Base-by-base conservation (phyloP, 257 asterid species). In the Gentiana macrophylla region DNA sequence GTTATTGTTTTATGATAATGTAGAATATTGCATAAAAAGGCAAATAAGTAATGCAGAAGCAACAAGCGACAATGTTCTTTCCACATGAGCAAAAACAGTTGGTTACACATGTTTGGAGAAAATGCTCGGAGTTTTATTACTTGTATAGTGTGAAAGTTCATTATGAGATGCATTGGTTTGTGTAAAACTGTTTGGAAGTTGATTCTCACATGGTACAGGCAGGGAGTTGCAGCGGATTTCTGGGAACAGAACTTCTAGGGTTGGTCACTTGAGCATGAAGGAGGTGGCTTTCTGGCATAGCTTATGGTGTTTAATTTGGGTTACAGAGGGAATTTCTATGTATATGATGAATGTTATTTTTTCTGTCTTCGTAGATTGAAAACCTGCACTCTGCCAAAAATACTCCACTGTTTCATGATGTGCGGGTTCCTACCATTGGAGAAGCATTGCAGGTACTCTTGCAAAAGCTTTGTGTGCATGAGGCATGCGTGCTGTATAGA, bases 211-310 rank as follows among this genome's bases (percentile, higher is more conserved):
- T 78, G 75, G 70, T 75, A 56, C 90, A 87, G 94, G 78, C 94
- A 87, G 97, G 95, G 97, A 91, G 50, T 84, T 91, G 84, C 98
- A 91, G 83, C 82, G 60, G 63, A 62, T 91, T 63, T 74, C 91
- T 76, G 95, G 95, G 59, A 84, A 84, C 70, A 64, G 51, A 58
- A 72, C 94, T 37, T 76, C 88, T 67, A 87, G 71, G 74, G 95
- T 79, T 67, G 96, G 97, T 56, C 54, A 79, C 66, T 66, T 80
- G 58, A 87, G 82, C 80, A 69, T 36, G 74, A 81, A 83, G 70
- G 94, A 92, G 98, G 98, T 89, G 75, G 75, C 52, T 35, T 50
- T 61, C 24, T 44, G 38, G 53, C 33, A 8, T 24, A 24, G 24
- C 24, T 24, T 41, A 7, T 38, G 6, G 46, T 41, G 46, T 41